These are phyloP conservation scores for Lepidium sativum DNA, from an alignment of 345 rosid species.

Conservation along the genomic window DNA sequence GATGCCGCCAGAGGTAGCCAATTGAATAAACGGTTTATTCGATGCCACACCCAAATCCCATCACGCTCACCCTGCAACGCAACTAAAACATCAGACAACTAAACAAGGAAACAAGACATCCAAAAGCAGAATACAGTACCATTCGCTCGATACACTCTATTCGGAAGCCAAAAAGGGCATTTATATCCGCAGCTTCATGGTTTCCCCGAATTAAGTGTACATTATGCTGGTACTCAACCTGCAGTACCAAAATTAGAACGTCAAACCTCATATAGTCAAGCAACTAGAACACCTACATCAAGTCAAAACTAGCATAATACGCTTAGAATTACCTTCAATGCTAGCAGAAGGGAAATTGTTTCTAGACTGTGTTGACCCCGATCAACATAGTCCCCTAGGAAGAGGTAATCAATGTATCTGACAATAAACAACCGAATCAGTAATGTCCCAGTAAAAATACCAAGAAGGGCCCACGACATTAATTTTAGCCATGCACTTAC, in stretches of 20 bases:
- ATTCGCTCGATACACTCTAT: slow-evolving; percentile 92
- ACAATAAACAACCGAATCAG: slow-evolving; percentile 18
- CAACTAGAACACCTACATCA: slow-evolving; percentile 7
- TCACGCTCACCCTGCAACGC: slow-evolving; percentile 75
- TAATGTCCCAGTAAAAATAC: background rate
- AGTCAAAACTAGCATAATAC: background rate
- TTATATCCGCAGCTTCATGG: slow-evolving; percentile 96
- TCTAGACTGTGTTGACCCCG: slow-evolving; percentile 94
- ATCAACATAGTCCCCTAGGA: slow-evolving; percentile 95
- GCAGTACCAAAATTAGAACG: slow-evolving; percentile 19
- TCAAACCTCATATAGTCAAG: slow-evolving; percentile 10
- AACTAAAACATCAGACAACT: slow-evolving; percentile 10
- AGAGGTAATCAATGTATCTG: slow-evolving; percentile 94
- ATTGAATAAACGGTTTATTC: slow-evolving; percentile 82
- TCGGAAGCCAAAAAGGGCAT: slow-evolving; percentile 92
- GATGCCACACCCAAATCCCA: slow-evolving; percentile 95
- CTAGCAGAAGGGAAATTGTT: slow-evolving; percentile 82
- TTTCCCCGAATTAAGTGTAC: slow-evolving; percentile 92
- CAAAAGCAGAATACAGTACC: slow-evolving; percentile 35
- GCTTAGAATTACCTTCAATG: slow-evolving; percentile 53
- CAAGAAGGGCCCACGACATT: background rate
- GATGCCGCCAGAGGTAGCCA: slow-evolving; percentile 93
- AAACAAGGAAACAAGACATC: slow-evolving; percentile 1
- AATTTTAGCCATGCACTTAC: slow-evolving; percentile 35
- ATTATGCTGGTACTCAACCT: slow-evolving; percentile 80